Evolutionary conservation across 805 yeast species (phyloP), one percentile per base, ranked within the genome.

Genomic region (Wickerhamomyces bovis): DNA sequence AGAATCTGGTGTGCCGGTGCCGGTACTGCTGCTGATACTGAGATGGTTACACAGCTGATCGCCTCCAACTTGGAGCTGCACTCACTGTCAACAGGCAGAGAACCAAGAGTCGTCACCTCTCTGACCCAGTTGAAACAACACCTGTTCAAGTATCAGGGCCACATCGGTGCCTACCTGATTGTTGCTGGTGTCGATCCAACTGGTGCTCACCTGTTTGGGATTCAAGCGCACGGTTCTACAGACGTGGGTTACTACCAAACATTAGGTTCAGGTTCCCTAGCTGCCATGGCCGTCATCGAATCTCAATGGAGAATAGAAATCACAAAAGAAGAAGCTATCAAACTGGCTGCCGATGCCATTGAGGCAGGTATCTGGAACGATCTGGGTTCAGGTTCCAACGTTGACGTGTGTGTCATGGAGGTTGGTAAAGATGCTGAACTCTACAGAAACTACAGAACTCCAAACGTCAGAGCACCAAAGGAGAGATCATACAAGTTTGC

Each of bases 11-110:
- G 99, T 81, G 99, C 99, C 44, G 99, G 99, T 61, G 99, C 99
- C 3, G 99, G 99, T 67, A 94, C 99, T n/a, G 99, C 99, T 26
- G 98, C 99, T 8, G 99, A 94, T 65, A 94, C 97, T 12, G 98
- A 94, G 66, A 89, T 89, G 81, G 98, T 94, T 36, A 94, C 99
- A 6, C 96, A 89, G 66, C 75, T 94, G 62, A 89, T 89, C 56
- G 80, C 89, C 33, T 87, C 96, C 35, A 90, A 92, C 65, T 72
- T 94, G 53, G 99, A 94, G 68, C 73, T 94, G 51, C 99, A 92
- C 67, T 74, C 95, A 9, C 72, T 89, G 68, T 81, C 85, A 58
- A 82, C 92, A 30, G 81, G 81, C 50, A 81, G 98, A 56, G 80
- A 82, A 57, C 98, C 99, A 39, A 76, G 99, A 57, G 98, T 94